Evolutionary conservation across 805 yeast genomes (phyloP), one percentile per base, ranked within the genome.

Genomic region (Dipodascus geniculatus): DNA sequence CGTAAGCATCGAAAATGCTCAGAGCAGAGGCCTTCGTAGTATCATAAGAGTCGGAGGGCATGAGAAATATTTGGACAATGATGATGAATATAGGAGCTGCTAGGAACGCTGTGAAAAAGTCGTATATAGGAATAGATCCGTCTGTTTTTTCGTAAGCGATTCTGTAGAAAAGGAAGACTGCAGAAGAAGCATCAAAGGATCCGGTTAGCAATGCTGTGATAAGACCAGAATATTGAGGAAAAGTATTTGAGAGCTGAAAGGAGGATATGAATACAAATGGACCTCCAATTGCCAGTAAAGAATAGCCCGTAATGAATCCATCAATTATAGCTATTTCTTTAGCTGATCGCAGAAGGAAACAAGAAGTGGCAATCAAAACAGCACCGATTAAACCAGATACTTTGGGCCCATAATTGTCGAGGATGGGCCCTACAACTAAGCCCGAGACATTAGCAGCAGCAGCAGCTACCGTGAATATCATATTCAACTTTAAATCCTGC

Each of bases 251-350:
- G 65, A 90, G 73, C 64, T 90, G 97, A 75, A 90, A 89, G 57
- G 88, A 81, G n/a, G 95, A 83, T 55, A 91, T 89, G 65, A 87
- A 90, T 20, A 85, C 90, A 69, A 90, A 89, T 6, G 98, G 98
- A 2, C 98, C 97, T 3, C 96, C 96, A 55, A 88, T 72, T 0
- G 96, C 96, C 23, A 90, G 71, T 16, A 78, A 67, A 1, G 84
- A 72, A 66, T 87, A 91, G 0, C 97, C 98, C 4, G 69, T 53
- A 42, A 87, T 66, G 66, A 85, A 89, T 2, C 83, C 80, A 66
- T 89, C 96, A 48, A 77, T 59, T 0, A 59, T 3, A 0, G 61
- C 52, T 38, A 77, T 58, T 1, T 50, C 42, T 42, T 56, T 58
- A 16, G 79, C 80, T 55, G 65, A 61, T 2, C 76, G 72, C 55